Evolutionary conservation across 805 yeast species (phyloP), one percentile per base, ranked within the genome.

Genomic region (Maudiozyma serrabonitensis): DNA sequence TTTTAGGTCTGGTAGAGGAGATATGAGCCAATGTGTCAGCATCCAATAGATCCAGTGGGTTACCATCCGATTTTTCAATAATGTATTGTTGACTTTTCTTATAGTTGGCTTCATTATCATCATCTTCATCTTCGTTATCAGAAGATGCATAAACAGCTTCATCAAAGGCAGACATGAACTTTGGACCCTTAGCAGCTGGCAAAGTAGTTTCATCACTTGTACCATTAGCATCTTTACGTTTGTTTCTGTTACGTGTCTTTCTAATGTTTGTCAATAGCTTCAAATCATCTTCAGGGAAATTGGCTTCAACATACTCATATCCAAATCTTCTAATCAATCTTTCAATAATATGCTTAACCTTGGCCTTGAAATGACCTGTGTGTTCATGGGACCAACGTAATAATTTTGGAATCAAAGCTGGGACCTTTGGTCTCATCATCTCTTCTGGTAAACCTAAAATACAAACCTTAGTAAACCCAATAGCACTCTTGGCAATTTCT

Each of bases 321-420:
- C 98, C 96, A 63, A 87, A 88, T 63, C 89, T 82, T 64, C 99
- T 80, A 48, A 91, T 79, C 60, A 93, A 72, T 59, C 98, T 79
- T 74, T 93, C 99, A 54, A 93, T 73, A 48, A 93, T 84, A 62
- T 93, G 97, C 71, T 88, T 87, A 37, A 93, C 91, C 67, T 87
- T 91, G 13, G 90, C 79, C 65, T 87, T 89, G 76, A 93, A 93
- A 63, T 89, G 96, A 45, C 95, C 95, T 61, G 88, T 87, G 68
- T 91, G 97, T 64, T 90, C 97, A 65, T 88, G 93, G 41, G 96
- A 87, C 93, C 97, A 90, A 53, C 81, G 80, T 78, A 93, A 74
- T 60, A 93, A 75, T 58, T 86, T 84, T 25, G 77, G 73, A 48
- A 93, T 71, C 46, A 93, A 69, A 11, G 78, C 81, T 34, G 74